Evolutionary conservation across 2,329 filamentous ascomycete genomes (phyloP), one percentile per base, ranked within the genome.

Genomic region (Leptographium flavum): DNA sequence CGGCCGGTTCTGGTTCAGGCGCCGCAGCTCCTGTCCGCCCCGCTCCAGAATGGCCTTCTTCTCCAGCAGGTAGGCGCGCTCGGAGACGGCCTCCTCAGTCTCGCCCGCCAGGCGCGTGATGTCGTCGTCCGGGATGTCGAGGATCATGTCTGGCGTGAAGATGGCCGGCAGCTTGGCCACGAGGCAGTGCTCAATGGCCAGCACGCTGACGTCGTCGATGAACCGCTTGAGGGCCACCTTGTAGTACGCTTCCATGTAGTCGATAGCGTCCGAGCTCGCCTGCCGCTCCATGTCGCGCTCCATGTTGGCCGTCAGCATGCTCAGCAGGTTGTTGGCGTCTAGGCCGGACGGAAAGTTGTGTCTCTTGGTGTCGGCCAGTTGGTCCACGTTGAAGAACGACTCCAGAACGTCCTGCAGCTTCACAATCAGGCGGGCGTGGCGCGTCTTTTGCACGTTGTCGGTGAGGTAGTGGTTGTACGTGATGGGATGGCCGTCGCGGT

Each of bases 191-290:
- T 59, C 56, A 19, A 58, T 46, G 4, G 49, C 57, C 1, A 55
- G 48, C 2, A 51, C 43, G 28, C 48, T 49, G 31, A 59, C 33
- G 36, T 58, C 53, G 42, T 59, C 57, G 10, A 59, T 39, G 21
- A 54, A 45, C 17, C 40, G 48, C 39, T 56, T 55, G 21, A 58
- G 35, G 2, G 55, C 54, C 4, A 58, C 55, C 59, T 67, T 63
- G 54, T 69, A 70, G 52, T 68, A 69, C 2, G 66, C 64, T 40
- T 65, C 52, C 60, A 68, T 64, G 43, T 57, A 60, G 45, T 67
- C 60, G 8, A 62, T 47, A 9, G 61, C 62, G 43, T 64, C 57
- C 1, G 56, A 60, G 19, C 60, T 63, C 5, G 63, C 64, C 47
- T 57, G 60, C 2, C 45, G 45, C 35, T 60, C 56, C 60, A 65